phyloP scores from a whole-genome alignment of 805 yeast genomes.

The Kodamaea lidongshanica region DNA sequence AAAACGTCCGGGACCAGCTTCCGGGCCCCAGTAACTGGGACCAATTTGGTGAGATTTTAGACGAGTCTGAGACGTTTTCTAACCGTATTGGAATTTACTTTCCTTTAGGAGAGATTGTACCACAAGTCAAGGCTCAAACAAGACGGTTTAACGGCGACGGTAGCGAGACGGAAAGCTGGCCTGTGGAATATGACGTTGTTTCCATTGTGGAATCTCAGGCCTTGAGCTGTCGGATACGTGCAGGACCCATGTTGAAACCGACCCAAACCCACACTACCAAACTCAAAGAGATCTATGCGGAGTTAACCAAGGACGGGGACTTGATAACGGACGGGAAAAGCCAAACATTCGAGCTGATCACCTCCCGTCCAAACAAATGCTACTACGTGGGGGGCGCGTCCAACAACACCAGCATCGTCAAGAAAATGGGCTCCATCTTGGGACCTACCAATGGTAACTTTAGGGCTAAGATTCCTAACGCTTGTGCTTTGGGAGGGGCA shows the following conservation, averaged over 20 bases:
- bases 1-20: conserved; percentile 54
- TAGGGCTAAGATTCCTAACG: conserved; percentile 73
- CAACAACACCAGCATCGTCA: conserved; percentile 60
- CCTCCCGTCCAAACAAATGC: conserved; percentile 58
- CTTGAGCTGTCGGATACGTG: conserved; percentile 71
- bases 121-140: conserved; percentile 64
- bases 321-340: conserved; percentile 44
- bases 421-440: conserved; percentile 61
- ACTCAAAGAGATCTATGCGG: conserved; percentile 18
- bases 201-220: conserved; percentile 86
- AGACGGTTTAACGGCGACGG: conserved; percentile 37
- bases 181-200: conserved; percentile 57
- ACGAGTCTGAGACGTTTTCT: conserved; percentile 30
- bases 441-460: conserved; percentile 63
- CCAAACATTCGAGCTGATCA: conserved; percentile 39
- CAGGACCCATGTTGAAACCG: conserved; percentile 59
- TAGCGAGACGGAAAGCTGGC: conserved; percentile 27
- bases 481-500: conserved; percentile 91
- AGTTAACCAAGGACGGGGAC: conserved; percentile 32
- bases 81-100: conserved; percentile 70
- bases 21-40: conserved; percentile 40
- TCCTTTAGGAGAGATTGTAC: conserved; percentile 88
- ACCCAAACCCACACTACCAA: not conserved
- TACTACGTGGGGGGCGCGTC: conserved; percentile 89
- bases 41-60: conserved; percentile 51